Evolutionary conservation across 2,329 filamentous ascomycete genomes (phyloP), one percentile per base, ranked within the genome.

Genomic region (Penicillium griseofulvum): DNA sequence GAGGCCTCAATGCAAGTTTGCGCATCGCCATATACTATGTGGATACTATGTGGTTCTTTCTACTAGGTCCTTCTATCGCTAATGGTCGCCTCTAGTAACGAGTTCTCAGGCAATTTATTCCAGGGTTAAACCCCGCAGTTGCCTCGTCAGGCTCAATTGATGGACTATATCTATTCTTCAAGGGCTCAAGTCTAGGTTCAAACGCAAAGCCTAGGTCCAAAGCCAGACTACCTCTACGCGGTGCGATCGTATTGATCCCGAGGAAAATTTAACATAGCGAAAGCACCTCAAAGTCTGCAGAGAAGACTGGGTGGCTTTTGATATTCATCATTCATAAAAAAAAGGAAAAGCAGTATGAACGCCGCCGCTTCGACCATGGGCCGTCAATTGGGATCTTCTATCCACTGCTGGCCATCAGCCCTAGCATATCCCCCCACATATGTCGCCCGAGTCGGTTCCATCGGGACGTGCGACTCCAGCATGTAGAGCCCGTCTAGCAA

Each of bases 321-420:
- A 28, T 62, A 46, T 59, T 65, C 63, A 56, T 65, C 52, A 49
- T 64, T 61, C 37, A 65, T 53, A 26, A 54, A 19, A 12, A 12
- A 33, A 10, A 33, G 62, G 61, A 57, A 58, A 55, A 54, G 46
- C 49, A 61, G 50, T 41, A 49, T 44, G 37, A 55, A 59, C 31
- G 56, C 50, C 43, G n/a, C 45, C 51, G 19, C 36, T 17, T 49
- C 36, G 37, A 43, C 50, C 48, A 49, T 37, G 57, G 49, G 53
- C 45, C 31, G 37, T 50, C 22, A 14, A 54, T 44, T 34, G 33
- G 22, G 43, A 24, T 36, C 10, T 22, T 49, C 38, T 29, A 43
- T 44, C 26, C 33, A 38, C 24, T 26, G 26, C 39, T 37, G 5
- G 41, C 28, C 28, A 50, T 26, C 33, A 26, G 28, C 33, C 34